Evolutionary conservation across 257 asterid genomes (phyloP).

Genomic region (Forsythia suspensa): DNA sequence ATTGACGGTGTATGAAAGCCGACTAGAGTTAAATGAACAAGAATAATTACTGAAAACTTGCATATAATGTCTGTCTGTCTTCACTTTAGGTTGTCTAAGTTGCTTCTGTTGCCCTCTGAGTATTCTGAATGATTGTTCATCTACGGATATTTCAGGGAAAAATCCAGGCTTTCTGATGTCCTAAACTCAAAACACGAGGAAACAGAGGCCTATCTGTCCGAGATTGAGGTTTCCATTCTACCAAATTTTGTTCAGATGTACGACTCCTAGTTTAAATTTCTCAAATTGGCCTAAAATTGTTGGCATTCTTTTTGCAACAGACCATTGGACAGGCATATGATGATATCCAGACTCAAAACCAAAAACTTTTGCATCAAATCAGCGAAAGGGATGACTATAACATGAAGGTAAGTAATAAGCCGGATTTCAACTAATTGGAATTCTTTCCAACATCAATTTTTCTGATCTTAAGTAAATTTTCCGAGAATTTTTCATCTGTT

Average conservation of each 20-base stretch:
- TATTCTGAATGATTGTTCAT: constrained; percentile 16
- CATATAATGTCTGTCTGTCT: background rate
- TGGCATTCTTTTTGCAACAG: constrained; percentile 46
- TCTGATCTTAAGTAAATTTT: background rate
- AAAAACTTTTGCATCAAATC: constrained; percentile 92
- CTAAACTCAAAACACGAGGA: constrained; percentile 85
- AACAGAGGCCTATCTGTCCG: constrained; percentile 90
- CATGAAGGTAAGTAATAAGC: constrained; percentile 59
- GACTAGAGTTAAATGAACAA: background rate
- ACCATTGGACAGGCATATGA: constrained; percentile 97
- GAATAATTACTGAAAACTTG: background rate
- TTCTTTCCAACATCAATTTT: background rate
- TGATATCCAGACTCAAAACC: constrained; percentile 98
- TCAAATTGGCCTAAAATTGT: constrained; percentile 19
- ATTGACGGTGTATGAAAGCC: background rate
- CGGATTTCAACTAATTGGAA: constrained; percentile 1
- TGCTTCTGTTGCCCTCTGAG: constrained; percentile 2
- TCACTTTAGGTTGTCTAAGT: background rate
- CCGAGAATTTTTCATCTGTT: background rate
- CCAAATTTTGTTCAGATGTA: background rate
- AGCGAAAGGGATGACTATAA: constrained; percentile 96
- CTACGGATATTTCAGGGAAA: constrained; percentile 64
- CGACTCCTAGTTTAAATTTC: constrained; percentile 12
- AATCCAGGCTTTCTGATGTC: constrained; percentile 56
- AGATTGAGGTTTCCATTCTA: constrained; percentile 73